A percentile compares a stretch with the other conserved stretches of the same genome.
phyloP scores from a whole-genome alignment of 2,329 filamentous ascomycete genomes.

The Zasmidium cellare region DNA sequence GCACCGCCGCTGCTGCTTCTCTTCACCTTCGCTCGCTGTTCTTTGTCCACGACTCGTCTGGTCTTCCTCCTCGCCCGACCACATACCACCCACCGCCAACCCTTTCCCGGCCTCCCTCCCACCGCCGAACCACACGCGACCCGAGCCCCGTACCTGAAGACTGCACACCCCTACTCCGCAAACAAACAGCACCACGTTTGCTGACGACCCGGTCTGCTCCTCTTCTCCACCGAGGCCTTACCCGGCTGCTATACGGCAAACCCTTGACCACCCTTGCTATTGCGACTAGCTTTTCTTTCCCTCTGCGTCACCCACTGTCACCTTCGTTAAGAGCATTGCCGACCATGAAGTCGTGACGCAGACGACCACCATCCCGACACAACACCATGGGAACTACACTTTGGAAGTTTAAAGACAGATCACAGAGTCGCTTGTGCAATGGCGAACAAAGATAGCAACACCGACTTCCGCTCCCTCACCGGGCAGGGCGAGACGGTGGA shows the following conservation, averaged over 20 bases:
- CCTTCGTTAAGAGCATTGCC: slow-evolving; percentile 3
- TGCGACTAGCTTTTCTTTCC: not conserved
- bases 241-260: not conserved
- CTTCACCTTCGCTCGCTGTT: not conserved
- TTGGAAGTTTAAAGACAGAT: slow-evolving; percentile 8
- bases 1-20: not conserved
- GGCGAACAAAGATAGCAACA: slow-evolving; percentile 32
- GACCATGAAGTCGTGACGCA: slow-evolving; percentile 16
- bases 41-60: not conserved
- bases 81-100: not conserved
- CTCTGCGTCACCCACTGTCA: not conserved
- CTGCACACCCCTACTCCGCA: not conserved
- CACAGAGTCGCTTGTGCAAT: slow-evolving; percentile 25
- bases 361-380: not conserved
- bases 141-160: not conserved
- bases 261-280: not conserved
- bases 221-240: not conserved
- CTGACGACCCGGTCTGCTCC: not conserved
- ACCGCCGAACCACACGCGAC: not conserved
- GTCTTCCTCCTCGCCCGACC: no score
- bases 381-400: slow-evolving; percentile 16
- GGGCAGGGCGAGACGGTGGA: slow-evolving; percentile 40
- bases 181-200: not conserved
- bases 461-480: slow-evolving; percentile 39
- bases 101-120: not conserved